Base-by-base conservation (phyloP, 352 stramenopile genomes). In the Pythium insidiosum region DNA sequence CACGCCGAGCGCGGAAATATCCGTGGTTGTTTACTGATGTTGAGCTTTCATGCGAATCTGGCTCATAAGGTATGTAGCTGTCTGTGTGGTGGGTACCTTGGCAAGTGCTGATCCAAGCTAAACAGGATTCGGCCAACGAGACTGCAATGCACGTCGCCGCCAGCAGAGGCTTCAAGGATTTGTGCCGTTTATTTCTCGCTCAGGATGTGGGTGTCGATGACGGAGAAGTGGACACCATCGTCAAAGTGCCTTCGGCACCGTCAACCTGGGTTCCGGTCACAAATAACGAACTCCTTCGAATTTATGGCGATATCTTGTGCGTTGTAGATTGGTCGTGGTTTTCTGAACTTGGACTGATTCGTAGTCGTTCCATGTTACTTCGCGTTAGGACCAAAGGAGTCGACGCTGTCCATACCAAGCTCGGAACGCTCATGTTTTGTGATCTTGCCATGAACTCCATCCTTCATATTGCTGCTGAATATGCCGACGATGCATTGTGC, bases 381-480 rank as follows among this genome's bases (percentile, higher is more conserved):
- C n/a, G n/a, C n/a, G n/a, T n/a, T 19, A 78, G 66, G 35, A 58
- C 59, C 22, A 43, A 53, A 7, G 68, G 68, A 3, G 52, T 67
- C 20, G 53, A 68, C 22, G 42, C 51, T 23, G 67, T 56, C 5
- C 15, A 61, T 29, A 35, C 59, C 28, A 77, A 76, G 36, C 72
- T 73, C 34, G 68, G 65, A 1, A 76, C 64, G 5, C 30, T 80
- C 20, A 52, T 64, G 24, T 70, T 80, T 47, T 58, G 68, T 36
- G 68, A 80, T 38, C 73, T 59, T 38, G 68, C 64, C 12, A 76
- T 80, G 68, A 80, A 76, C 28, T 74, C 64, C 9, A 38, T 80
- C 16, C 54, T 80, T n/a, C 68, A 80, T 50, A 36, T 80, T 38
- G 63, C 68, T 9, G 68, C 63, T n/a, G 48, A 48, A 5, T 63